Percentiles rank a stretch among this genome's conserved stretches.
Conservation (phyloP, 805 yeast species). For the Diddensiella caesifluorescens region DNA sequence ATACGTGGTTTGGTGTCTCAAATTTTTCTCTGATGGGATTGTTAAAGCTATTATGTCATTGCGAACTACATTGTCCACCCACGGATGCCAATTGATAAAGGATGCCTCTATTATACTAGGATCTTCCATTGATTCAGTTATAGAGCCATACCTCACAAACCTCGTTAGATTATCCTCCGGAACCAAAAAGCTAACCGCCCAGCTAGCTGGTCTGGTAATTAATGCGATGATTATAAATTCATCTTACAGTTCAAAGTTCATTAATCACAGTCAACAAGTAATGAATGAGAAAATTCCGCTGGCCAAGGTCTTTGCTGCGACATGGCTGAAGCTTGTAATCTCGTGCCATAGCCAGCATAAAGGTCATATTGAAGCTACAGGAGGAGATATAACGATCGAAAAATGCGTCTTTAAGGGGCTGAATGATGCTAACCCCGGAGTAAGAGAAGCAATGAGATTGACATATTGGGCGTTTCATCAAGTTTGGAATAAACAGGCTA, state of each 20-base stretch:
- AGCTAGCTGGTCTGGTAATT: constrained; percentile 36
- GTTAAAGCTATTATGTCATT: constrained; percentile 64
- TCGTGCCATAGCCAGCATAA: constrained; percentile 36
- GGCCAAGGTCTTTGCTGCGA: constrained; percentile 63
- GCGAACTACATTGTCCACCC: constrained; percentile 73
- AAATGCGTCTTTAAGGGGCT: constrained; percentile 56
- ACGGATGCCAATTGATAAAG: constrained; percentile 71
- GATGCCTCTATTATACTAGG: constrained; percentile 40
- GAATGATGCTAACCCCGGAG: constrained; percentile 73
- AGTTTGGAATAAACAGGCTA: constrained; percentile 50
- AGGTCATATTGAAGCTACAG: constrained; percentile 29
- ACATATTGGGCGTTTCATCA: constrained; percentile 66
- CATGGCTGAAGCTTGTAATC: constrained; percentile 63
- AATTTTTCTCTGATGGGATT: constrained; percentile 51
- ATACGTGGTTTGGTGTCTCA: constrained; percentile 34
- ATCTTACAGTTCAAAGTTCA: constrained; percentile 47
- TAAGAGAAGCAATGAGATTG: constrained; percentile 66
- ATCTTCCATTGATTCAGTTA: constrained; percentile 30
- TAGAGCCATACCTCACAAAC: constrained; percentile 46
- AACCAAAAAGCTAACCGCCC: constrained; percentile 60
- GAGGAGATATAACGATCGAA: constrained; percentile 42
- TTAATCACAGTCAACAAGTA: constrained; percentile 46
- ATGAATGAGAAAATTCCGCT: constrained; percentile 64
- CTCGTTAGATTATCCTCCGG: constrained; percentile 52
- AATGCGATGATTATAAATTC: constrained; percentile 52